Percentiles rank a stretch among this genome's conserved stretches.
These are phyloP conservation scores for Aspergillus thermomutatus DNA, from an alignment of 2,329 filamentous ascomycete genomes.

Conservation along the genomic window DNA sequence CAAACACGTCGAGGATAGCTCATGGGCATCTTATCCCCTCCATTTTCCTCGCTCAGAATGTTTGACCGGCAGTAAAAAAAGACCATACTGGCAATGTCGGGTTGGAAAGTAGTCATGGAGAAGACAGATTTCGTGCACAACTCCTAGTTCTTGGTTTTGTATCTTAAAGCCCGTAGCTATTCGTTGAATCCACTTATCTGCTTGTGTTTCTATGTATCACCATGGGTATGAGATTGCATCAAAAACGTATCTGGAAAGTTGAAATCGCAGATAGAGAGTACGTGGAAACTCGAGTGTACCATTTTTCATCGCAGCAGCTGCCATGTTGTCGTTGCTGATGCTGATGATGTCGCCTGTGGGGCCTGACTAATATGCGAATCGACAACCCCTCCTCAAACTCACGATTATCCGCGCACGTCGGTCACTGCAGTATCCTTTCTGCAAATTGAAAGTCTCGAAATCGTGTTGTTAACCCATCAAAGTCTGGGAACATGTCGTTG, in stretches of 20 bases:
- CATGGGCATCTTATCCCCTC: not conserved
- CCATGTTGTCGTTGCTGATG: not conserved
- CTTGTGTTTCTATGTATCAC: not conserved
- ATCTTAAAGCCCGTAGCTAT: not conserved
- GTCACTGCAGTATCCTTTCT: not conserved
- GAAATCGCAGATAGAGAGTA: not conserved
- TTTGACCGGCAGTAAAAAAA: not conserved
- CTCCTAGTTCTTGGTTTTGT: not conserved
- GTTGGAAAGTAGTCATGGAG: not conserved
- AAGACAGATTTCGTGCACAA: not conserved
- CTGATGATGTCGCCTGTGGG: conserved; percentile 7
- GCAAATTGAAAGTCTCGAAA: not conserved
- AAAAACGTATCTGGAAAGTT: not conserved
- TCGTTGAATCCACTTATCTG: not conserved
- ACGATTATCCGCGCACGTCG: not conserved
- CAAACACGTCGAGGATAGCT: not conserved
- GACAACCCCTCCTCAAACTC: not conserved
- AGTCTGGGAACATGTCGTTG: conserved; percentile 47
- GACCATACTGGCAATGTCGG: not conserved
- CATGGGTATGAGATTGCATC: not conserved
- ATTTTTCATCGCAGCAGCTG: not conserved
- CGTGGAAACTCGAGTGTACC: not conserved
- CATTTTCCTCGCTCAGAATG: not conserved
- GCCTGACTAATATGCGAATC: conserved; percentile 23
- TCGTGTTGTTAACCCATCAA: not conserved